A percentile compares a stretch with the other conserved stretches of the same genome.
phyloP scores from a whole-genome alignment of 306 rosid genomes.

The Cicer judaicum region DNA sequence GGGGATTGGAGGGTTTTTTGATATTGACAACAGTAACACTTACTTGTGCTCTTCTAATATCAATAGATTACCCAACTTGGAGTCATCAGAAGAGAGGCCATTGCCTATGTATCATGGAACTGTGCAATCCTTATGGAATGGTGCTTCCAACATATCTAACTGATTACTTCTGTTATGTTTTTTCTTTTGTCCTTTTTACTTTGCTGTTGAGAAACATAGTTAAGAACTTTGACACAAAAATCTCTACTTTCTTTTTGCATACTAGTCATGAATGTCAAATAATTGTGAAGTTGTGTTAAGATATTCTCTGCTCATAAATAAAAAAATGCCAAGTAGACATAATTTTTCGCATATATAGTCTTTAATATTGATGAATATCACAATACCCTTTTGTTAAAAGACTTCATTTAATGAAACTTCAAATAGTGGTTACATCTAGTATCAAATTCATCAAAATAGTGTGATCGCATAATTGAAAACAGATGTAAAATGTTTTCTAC shows the following conservation, averaged over 20 bases:
- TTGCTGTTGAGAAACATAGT: conserved; percentile 16
- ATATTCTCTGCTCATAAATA: conserved; percentile 38
- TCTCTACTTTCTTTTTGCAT: conserved; percentile 15
- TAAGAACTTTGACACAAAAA: neutral
- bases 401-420: neutral
- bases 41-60: conserved; percentile 38
- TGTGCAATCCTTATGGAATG: conserved; percentile 50
- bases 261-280: conserved; percentile 36
- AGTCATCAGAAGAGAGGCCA: conserved; percentile 53
- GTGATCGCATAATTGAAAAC: no score
- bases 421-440: neutral
- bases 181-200: no score
- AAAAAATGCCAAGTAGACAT: conserved; percentile 13
- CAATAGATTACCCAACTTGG: conserved; percentile 50
- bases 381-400: neutral
- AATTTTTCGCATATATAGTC: neutral
- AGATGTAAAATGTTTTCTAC: no score
- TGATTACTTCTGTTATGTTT: conserved; percentile 28
- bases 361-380: neutral
- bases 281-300: conserved; percentile 39
- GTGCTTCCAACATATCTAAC: conserved; percentile 49
- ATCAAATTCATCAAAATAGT: no score
- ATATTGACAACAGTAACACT: conserved; percentile 31
- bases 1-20: conserved; percentile 46
- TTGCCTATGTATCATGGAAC: conserved; percentile 48